Base-by-base conservation (phyloP, 768 basidiomycete genomes). In the Pisolithus marmoratus region DNA sequence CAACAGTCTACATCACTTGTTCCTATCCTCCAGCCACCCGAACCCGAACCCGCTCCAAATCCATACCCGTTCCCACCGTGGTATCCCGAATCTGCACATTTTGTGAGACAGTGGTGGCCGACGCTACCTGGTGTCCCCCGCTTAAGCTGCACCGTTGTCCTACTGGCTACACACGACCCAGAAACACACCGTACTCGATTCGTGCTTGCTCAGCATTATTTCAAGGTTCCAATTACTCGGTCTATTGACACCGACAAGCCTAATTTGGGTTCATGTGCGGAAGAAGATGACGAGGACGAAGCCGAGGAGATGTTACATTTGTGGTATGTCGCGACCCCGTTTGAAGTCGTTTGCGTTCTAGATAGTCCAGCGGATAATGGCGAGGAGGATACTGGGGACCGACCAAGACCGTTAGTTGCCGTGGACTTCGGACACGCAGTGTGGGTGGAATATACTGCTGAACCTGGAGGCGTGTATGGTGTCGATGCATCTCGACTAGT, bases 381-480 rank as follows among this genome's bases (percentile, higher is more conserved):
- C n/a, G 69, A 66, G 15, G 67, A 68, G 14, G 68, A 70, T 36
- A 48, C 58, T 27, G 48, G 57, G 24, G 81, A 80, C 27, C 73
- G 82, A 4, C 82, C 82, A 19, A 74, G 85, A 3, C 85, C 85
- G 22, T 74, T 88, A 14, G 81, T 88, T n/a, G 86, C 86, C 0
- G 85, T 93, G 7, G 83, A 94, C 62, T 94, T 94, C 70, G 88
- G 89, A 38, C 90, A 92, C 60, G 87, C 91, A 17, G 85, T 90
- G 34, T 87, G 90, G 80, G 81, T 94, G 44, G 85, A 88, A 60
- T 81, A 82, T 59, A 55, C 61, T 57, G 56, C 72, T 67, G 58
- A 69, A 52, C 46, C 65, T 0, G 65, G 65, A 11, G 61, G 65
- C 1, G 58, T 63, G 14, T 63, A 57, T 46, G 63, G 61, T 11